These are phyloP conservation scores for Mercurialis annua DNA, from an alignment of 345 rosid species.

Conservation along the genomic window DNA sequence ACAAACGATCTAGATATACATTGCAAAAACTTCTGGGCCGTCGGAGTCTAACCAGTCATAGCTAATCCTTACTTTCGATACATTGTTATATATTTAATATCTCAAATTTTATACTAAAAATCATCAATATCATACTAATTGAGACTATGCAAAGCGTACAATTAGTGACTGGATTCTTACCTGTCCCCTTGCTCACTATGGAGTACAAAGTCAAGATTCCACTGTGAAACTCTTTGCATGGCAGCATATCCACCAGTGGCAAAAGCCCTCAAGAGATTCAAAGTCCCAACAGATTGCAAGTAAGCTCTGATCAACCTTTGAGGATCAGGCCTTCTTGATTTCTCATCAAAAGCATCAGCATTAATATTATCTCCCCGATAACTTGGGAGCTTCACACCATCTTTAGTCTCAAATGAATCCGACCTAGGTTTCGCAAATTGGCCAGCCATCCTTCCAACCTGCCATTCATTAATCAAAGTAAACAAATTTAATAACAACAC, in stretches of 20 bases:
- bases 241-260: constrained; percentile 77
- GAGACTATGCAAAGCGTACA: neutral
- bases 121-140: neutral
- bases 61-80: neutral
- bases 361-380: constrained; percentile 65
- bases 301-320: constrained; percentile 61
- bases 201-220: constrained; percentile 65
- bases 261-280: constrained; percentile 64
- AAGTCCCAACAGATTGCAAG: constrained; percentile 54
- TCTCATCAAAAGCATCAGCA: constrained; percentile 64
- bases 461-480: neutral
- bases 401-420: constrained; percentile 46
- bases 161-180: constrained; percentile 3
- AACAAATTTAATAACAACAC: neutral
- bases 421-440: constrained; percentile 73
- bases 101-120: neutral
- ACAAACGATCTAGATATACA: neutral
- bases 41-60: neutral
- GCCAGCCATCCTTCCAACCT: constrained; percentile 69
- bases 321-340: constrained; percentile 62
- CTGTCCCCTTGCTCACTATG: constrained; percentile 75
- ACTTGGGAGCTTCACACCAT: constrained; percentile 62
- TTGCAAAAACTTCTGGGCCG: neutral
- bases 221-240: constrained; percentile 59
- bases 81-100: neutral